Evolutionary conservation across 164 flowering plant species (phyloP).

Genomic region (Vitis amurensis): DNA sequence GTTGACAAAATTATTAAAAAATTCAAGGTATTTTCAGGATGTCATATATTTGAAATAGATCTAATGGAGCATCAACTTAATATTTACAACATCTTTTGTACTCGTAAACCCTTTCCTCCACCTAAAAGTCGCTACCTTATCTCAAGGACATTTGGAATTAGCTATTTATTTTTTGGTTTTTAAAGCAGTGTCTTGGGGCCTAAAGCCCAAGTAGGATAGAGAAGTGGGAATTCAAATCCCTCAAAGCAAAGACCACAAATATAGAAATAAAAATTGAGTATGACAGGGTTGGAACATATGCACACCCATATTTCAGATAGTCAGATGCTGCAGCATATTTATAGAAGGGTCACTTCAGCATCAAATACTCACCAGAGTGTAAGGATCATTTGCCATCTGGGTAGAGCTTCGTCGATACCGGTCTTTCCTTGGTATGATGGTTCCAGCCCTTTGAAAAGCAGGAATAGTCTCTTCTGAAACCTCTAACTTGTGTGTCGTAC

Average conservation of each 20-base stretch:
- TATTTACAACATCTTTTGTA: too few relatives aligned
- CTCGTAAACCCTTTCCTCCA: too few relatives aligned
- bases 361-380: slow-evolving; percentile 78
- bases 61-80: too few relatives aligned
- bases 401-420: slow-evolving; percentile 90
- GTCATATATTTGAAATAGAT: too few relatives aligned
- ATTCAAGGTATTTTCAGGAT: too few relatives aligned
- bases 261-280: too few relatives aligned
- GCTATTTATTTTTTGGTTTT: too few relatives aligned
- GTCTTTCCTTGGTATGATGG: slow-evolving; percentile 89
- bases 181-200: too few relatives aligned
- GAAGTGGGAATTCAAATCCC: not conserved
- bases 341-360: not conserved
- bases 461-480: slow-evolving; percentile 80
- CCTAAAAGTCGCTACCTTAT: too few relatives aligned
- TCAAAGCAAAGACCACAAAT: not conserved
- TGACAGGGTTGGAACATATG: not conserved
- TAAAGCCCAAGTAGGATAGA: not conserved
- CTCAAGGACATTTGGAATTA: too few relatives aligned
- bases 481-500: slow-evolving; percentile 63
- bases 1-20: too few relatives aligned
- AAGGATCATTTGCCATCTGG: slow-evolving; percentile 95
- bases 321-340: not conserved
- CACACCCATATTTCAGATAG: not conserved
- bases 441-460: slow-evolving; percentile 88